Evolutionary conservation across 179 eudicot genomes (phyloP).

Genomic region (Drosera spatulata): DNA sequence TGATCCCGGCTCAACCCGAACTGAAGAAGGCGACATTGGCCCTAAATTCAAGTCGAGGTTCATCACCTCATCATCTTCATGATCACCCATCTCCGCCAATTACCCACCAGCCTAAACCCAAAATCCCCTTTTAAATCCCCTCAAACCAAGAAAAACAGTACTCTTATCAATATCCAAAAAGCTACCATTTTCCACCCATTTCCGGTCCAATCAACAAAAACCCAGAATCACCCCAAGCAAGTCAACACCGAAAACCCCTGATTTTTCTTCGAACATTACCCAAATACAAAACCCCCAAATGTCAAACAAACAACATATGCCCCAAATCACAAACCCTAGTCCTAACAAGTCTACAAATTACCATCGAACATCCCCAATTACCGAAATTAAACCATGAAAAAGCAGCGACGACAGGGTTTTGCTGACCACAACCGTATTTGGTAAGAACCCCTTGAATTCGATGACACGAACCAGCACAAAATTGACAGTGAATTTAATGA

Average conservation of each 20-base stretch:
- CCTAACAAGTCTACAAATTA: no score
- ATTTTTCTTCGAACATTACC: background rate
- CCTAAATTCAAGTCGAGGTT: slow-evolving; percentile 86
- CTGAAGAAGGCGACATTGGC: slow-evolving; percentile 28
- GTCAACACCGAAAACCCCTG: slow-evolving; percentile 1
- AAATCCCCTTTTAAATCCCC: slow-evolving; percentile 1
- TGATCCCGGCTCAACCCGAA: slow-evolving; percentile 20
- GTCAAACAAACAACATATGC: no score
- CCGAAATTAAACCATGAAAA: no score
- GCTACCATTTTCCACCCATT: background rate
- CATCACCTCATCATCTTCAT: slow-evolving; percentile 39
- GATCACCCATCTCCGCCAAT: slow-evolving; percentile 43
- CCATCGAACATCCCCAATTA: no score
- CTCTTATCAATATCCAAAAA: background rate
- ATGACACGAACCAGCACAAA: no score
- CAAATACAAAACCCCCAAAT: background rate
- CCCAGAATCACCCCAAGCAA: background rate
- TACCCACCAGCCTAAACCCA: no score
- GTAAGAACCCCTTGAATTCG: no score
- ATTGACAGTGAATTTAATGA: no score
- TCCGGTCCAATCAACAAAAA: background rate
- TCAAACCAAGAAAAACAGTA: background rate
- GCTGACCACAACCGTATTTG: no score
- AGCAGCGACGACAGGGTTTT: no score
- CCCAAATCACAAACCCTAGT: no score